These are phyloP conservation scores for Neonectria sp. DNA, from an alignment of 2,329 filamentous ascomycete species.

Conservation along the genomic window DNA sequence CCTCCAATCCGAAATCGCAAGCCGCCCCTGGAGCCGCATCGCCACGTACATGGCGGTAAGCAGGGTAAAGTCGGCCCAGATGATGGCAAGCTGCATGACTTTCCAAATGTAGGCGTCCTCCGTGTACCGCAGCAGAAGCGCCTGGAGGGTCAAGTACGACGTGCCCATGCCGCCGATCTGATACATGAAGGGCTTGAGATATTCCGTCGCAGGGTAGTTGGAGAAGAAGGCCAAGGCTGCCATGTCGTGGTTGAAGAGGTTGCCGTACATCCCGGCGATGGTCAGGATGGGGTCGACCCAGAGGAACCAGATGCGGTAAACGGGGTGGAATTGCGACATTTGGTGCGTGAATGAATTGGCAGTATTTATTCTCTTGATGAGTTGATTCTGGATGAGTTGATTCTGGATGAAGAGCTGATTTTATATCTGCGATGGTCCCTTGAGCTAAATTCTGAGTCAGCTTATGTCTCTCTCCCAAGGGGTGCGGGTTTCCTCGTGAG, in stretches of 20 bases:
- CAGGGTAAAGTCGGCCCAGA: conserved; percentile 42
- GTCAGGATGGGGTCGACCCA: conserved; percentile 45
- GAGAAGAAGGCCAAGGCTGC: conserved; percentile 33
- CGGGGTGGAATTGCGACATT: conserved; percentile 34
- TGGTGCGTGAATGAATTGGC: neutral
- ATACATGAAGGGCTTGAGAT: conserved; percentile 39
- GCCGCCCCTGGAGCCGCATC: conserved; percentile 23
- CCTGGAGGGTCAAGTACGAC: conserved; percentile 30
- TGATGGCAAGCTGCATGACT: conserved; percentile 36
- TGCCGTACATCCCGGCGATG: conserved; percentile 35
- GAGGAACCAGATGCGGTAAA: conserved; percentile 40
- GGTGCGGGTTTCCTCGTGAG: too few relatives aligned
- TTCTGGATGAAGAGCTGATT: too few relatives aligned
- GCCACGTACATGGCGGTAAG: conserved; percentile 35
- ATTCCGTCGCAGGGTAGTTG: conserved; percentile 22
- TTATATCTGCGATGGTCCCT: too few relatives aligned
- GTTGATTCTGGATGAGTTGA: too few relatives aligned
- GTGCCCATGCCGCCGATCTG: conserved; percentile 44
- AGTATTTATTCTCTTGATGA: too few relatives aligned
- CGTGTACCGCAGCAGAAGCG: conserved; percentile 37
- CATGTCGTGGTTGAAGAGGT: conserved; percentile 37
- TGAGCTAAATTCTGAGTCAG: conserved; percentile 19
- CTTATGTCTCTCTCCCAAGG: neutral
- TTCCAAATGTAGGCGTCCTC: conserved; percentile 43
- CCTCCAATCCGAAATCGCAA: conserved; percentile 33